Evolutionary conservation across 768 basidiomycete species (phyloP), one percentile per base, ranked within the genome.

Genomic region (Suillus ampliporus): DNA sequence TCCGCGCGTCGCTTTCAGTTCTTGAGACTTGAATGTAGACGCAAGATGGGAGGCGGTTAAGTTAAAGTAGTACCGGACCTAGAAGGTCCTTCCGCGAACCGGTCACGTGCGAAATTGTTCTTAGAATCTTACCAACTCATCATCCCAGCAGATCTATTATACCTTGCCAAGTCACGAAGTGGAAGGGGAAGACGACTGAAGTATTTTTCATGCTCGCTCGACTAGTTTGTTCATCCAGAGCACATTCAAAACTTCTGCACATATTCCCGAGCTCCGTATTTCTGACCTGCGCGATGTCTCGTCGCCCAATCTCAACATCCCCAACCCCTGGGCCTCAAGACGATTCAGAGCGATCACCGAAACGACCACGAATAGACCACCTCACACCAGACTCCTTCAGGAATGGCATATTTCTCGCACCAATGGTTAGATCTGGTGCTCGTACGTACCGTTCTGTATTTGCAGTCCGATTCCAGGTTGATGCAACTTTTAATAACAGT

Each of bases 381-480:
- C 82, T 92, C 19, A 88, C 88, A 0, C 71, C 82, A 1, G 87
- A 89, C 34, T 88, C 94, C 65, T 99, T 95, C 79, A 89, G 89
- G 66, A 84, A 93, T 78, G 96, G 95, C 11, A 80, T 98, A 35
- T 90, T 97, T 71, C 85, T 99, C n/a, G 97, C 97, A 3, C 97
- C 97, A 2, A 99, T 99, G 97, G 97, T 99, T 58, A 86, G 95
- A 71, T 97, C 94, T 62, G 94, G 95, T 64, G 90, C 90, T 66
- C 77, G 93, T 95, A 76, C 70, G 91, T 84, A 46, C 43, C 15
- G 41, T n/a, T 37, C 11, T n/a, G 37, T 43, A 34, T 15, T 17
- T 23, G 5, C 34, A 28, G 2, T 61, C 19, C 31, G 21, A 31
- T 26, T 9, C 14, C 52, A 40, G n/a, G 37, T 31, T 38, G 9